Evolutionary conservation across 192 early-diverging fungal species (phyloP).

Genomic region (Kappamyces sp.): DNA sequence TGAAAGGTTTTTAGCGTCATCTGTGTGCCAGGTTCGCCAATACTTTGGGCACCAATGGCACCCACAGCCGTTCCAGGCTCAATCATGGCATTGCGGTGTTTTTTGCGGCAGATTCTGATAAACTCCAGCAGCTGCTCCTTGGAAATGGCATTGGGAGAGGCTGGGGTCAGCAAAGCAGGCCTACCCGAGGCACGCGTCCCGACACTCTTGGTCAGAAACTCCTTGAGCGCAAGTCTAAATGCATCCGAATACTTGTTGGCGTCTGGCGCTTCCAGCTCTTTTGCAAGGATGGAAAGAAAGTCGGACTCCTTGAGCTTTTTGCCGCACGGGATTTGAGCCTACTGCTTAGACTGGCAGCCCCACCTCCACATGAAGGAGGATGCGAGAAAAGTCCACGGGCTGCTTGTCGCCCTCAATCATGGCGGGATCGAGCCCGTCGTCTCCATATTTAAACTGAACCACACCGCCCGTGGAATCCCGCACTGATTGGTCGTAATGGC

Average conservation of each 20-base stretch:
- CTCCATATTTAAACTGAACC: slow-evolving; percentile 93
- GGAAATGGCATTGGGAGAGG: slow-evolving; percentile 45
- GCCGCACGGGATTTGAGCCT: too few species aligned
- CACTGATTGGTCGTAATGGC: slow-evolving; percentile 94
- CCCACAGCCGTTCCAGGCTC: slow-evolving; percentile 93
- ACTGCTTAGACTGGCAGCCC: slow-evolving; percentile 3
- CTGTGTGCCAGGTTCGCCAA: slow-evolving; percentile 98
- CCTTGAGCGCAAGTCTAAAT: background rate
- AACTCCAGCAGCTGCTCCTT: slow-evolving; percentile 65
- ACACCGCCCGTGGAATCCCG: slow-evolving; percentile 84
- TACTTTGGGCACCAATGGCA: slow-evolving; percentile 92
- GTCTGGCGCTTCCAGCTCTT: background rate
- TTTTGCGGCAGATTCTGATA: slow-evolving; percentile 68
- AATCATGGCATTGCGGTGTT: slow-evolving; percentile 85
- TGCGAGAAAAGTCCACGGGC: slow-evolving; percentile 84
- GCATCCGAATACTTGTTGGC: background rate
- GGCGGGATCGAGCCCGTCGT: slow-evolving; percentile 92
- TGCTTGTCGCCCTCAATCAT: slow-evolving; percentile 82
- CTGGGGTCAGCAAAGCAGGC: background rate
- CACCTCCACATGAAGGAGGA: slow-evolving; percentile 57
- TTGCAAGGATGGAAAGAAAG: too few species aligned
- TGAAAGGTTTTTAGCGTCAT: slow-evolving; percentile 99
- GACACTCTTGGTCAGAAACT: background rate
- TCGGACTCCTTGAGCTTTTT: too few species aligned
- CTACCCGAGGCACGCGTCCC: background rate